phyloP scores from a whole-genome alignment of 1,284 basidiomycete genomes.

The Malassezia furfur region DNA sequence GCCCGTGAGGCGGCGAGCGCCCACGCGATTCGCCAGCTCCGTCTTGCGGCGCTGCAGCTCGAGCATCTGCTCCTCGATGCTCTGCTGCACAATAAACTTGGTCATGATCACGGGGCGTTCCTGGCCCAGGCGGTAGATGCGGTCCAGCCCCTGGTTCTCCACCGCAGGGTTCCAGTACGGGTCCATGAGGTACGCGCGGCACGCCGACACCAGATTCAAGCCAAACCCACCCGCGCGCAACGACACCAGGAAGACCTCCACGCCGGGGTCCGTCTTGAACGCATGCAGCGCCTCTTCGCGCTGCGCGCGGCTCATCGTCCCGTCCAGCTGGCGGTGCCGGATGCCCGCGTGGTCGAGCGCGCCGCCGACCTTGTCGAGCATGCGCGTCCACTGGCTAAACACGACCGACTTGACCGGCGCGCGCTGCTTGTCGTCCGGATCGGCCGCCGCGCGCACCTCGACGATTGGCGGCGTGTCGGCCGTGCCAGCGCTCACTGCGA shows the following conservation, averaged over 20 bases:
- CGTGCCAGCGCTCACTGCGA: slow-evolving; percentile 20
- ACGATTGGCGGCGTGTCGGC: neutral
- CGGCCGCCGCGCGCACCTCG: neutral
- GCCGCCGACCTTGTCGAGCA: slow-evolving; percentile 41
- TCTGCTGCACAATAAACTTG: slow-evolving; percentile 40
- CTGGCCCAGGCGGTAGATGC: slow-evolving; percentile 44
- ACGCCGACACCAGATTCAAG: slow-evolving; percentile 59
- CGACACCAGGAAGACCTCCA: slow-evolving; percentile 42
- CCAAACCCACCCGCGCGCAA: slow-evolving; percentile 50
- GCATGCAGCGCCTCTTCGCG: slow-evolving; percentile 27
- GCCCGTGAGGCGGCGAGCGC: slow-evolving; percentile 22
- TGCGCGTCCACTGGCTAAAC: slow-evolving; percentile 52
- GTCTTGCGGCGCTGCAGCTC: slow-evolving; percentile 41
- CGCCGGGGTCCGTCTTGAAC: slow-evolving; percentile 30
- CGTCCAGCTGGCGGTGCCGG: slow-evolving; percentile 32
- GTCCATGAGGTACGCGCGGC: slow-evolving; percentile 81
- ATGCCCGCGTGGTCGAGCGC: slow-evolving; percentile 37
- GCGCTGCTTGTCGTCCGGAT: slow-evolving; percentile 5
- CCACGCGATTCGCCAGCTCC: slow-evolving; percentile 41
- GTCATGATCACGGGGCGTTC: slow-evolving; percentile 38
- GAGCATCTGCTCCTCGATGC: slow-evolving; percentile 46
- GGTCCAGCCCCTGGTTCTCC: slow-evolving; percentile 53
- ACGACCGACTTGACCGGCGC: slow-evolving; percentile 46
- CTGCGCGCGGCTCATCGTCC: slow-evolving; percentile 35
- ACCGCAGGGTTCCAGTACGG: slow-evolving; percentile 97